Evolutionary conservation across 202 grass and related monocot species (phyloP).

Genomic region (Dendrocalamus latiflorus): DNA sequence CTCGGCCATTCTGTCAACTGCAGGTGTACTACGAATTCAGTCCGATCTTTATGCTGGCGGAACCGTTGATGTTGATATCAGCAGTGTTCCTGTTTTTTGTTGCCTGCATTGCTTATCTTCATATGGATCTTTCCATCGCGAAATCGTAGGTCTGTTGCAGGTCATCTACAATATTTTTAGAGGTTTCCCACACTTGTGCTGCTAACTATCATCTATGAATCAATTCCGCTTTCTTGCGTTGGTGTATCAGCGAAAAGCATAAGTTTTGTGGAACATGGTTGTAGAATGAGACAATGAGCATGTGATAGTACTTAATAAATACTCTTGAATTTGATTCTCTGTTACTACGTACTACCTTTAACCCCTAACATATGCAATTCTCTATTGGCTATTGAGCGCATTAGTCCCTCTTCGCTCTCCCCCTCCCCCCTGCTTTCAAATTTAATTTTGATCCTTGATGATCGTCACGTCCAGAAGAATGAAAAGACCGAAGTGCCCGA

Average conservation of each 20-base stretch:
- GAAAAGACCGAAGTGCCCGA: neutral
- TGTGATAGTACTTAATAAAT: neutral
- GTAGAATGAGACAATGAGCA: neutral
- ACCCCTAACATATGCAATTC: too few relatives aligned
- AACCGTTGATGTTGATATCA: slow-evolving; percentile 73
- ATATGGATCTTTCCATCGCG: slow-evolving; percentile 61
- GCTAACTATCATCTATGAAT: slow-evolving; percentile 1
- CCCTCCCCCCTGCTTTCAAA: neutral
- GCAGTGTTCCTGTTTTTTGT: slow-evolving; percentile 54
- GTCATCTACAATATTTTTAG: neutral
- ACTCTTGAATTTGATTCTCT: neutral
- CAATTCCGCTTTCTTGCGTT: neutral
- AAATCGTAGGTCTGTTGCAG: slow-evolving; percentile 33
- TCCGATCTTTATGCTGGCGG: slow-evolving; percentile 66
- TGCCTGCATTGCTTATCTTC: slow-evolving; percentile 59
- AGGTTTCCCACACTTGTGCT: neutral
- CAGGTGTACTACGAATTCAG: slow-evolving; percentile 81
- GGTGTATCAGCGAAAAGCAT: neutral
- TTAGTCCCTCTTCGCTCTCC: too few relatives aligned
- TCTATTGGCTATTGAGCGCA: too few relatives aligned
- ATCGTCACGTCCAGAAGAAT: neutral
- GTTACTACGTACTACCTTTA: neutral
- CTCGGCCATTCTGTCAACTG: slow-evolving; percentile 12
- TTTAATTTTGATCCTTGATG: neutral
- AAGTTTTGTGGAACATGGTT: slow-evolving; percentile 19